Conservation (phyloP, 805 yeast species). For the Wickerhamomyces hampshirensis region DNA sequence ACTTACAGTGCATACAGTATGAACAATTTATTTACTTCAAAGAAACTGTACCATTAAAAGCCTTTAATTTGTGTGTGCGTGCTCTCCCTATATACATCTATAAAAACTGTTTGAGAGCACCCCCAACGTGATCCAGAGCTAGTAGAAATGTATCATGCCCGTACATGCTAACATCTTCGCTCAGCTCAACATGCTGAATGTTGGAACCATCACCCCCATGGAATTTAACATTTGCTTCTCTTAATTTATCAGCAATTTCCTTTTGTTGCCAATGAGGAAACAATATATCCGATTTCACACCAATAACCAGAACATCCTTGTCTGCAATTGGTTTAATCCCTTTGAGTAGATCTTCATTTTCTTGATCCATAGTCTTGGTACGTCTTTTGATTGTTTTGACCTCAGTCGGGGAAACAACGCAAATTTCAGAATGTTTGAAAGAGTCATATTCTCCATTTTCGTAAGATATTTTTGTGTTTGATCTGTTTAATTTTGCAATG, state of each 20-base stretch:
- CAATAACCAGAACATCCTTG: constrained; percentile 70
- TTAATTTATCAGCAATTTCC: constrained; percentile 65
- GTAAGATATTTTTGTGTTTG: constrained; percentile 24
- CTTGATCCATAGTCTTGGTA: constrained; percentile 48
- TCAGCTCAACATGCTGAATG: constrained; percentile 66
- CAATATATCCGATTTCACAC: constrained; percentile 88
- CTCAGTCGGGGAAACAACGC: constrained; percentile 39
- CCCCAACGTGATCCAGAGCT: constrained; percentile 75
- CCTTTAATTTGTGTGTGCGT: too few species aligned
- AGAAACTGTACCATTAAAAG: too few species aligned
- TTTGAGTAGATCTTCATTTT: constrained; percentile 51
- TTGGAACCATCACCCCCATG: constrained; percentile 33
- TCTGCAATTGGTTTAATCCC: constrained; percentile 64
- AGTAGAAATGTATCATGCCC: constrained; percentile 91
- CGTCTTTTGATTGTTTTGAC: constrained; percentile 51
- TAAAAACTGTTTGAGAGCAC: constrained; percentile 64
- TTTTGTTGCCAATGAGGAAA: constrained; percentile 95
- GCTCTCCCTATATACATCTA: constrained; percentile 1
- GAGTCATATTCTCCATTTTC: constrained; percentile 20
- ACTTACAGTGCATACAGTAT: too few species aligned
- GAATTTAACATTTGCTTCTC: constrained; percentile 24
- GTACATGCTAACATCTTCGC: constrained; percentile 70
- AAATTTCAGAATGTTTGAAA: constrained; percentile 23
- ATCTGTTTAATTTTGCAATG: constrained; percentile 44
- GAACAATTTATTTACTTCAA: too few species aligned